Percentiles rank a stretch among this genome's conserved stretches.
Conservation (phyloP, 2,329 filamentous ascomycete genomes). For the Phialophora chinensis region DNA sequence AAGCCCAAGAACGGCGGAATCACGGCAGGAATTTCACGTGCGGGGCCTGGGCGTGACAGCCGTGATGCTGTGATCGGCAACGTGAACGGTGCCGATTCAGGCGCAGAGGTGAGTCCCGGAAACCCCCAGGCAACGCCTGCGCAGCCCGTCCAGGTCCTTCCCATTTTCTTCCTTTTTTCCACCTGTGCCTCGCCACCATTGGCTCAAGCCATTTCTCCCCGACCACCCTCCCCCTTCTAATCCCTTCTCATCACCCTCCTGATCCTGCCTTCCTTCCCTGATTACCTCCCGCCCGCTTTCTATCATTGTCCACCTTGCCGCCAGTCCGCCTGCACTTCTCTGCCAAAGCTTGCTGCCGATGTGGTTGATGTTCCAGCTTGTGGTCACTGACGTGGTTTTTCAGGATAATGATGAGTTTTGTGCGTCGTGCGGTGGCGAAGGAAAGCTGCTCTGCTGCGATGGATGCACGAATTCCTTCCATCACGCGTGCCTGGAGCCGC, state of each 20-base stretch:
- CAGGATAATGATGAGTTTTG: constrained; percentile 89
- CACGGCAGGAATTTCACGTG: constrained; percentile 39
- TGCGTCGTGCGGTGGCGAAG: constrained; percentile 80
- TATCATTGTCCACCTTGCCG: background rate
- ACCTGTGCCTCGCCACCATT: constrained; percentile 25
- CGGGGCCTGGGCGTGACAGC: constrained; percentile 33
- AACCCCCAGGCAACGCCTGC: constrained; percentile 1
- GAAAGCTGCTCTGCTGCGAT: constrained; percentile 90
- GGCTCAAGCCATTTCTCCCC: constrained; percentile 17
- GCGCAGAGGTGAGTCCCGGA: constrained; percentile 56
- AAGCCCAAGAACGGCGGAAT: constrained; percentile 40
- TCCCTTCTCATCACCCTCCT: constrained; percentile 15
- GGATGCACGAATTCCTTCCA: constrained; percentile 90
- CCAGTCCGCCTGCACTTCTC: background rate
- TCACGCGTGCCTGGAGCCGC: constrained; percentile 84
- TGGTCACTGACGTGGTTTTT: constrained; percentile 30
- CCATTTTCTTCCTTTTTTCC: constrained; percentile 26
- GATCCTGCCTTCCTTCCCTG: constrained; percentile 6
- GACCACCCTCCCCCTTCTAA: constrained; percentile 16
- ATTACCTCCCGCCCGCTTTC: constrained; percentile 11
- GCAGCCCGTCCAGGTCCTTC: constrained; percentile 17
- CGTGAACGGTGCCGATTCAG: constrained; percentile 35
- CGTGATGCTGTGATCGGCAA: constrained; percentile 31
- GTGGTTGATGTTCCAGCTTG: constrained; percentile 30
- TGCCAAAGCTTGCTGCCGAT: background rate